Percentiles rank a stretch among this genome's conserved stretches.
Conservation (phyloP, 2,329 filamentous ascomycete species). For the Tolypocladium nubicola region DNA sequence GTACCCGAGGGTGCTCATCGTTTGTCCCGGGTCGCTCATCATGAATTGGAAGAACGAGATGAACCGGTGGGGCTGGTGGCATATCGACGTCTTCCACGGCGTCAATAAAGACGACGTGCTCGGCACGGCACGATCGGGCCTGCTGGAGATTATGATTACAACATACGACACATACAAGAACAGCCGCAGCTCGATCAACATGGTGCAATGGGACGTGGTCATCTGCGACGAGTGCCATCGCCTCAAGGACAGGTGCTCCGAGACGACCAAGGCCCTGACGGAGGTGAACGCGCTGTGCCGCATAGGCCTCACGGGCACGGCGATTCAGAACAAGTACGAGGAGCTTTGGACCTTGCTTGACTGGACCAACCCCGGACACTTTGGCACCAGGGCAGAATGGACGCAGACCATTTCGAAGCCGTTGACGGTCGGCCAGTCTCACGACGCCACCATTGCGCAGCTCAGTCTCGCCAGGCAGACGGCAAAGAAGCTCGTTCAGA, state of each 20-base stretch:
- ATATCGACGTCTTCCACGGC: conserved; percentile 74
- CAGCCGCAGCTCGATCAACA: conserved; percentile 63
- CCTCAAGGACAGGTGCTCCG: conserved; percentile 70
- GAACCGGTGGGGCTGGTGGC: conserved; percentile 91
- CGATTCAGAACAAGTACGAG: conserved; percentile 96
- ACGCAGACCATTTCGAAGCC: conserved; percentile 66
- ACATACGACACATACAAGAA: conserved; percentile 89
- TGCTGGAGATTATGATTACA: conserved; percentile 84
- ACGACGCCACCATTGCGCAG: conserved; percentile 77
- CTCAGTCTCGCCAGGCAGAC: conserved; percentile 72
- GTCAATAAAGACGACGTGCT: conserved; percentile 56
- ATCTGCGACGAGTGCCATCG: conserved; percentile 90
- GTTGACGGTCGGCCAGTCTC: conserved; percentile 78
- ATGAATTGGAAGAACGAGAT: conserved; percentile 87
- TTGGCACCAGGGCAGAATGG: conserved; percentile 62
- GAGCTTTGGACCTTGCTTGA: conserved; percentile 94
- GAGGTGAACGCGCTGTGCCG: conserved; percentile 84
- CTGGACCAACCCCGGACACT: conserved; percentile 81
- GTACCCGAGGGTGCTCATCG: conserved; percentile 70
- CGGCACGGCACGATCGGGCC: conserved; percentile 61
- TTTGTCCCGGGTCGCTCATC: conserved; percentile 83
- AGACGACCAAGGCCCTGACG: conserved; percentile 77
- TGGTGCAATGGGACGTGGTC: conserved; percentile 84
- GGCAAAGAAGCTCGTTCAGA: conserved; percentile 74
- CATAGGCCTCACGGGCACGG: conserved; percentile 88